phyloP scores from a whole-genome alignment of 2,329 filamentous ascomycete species.

The Venturia carpophila region DNA sequence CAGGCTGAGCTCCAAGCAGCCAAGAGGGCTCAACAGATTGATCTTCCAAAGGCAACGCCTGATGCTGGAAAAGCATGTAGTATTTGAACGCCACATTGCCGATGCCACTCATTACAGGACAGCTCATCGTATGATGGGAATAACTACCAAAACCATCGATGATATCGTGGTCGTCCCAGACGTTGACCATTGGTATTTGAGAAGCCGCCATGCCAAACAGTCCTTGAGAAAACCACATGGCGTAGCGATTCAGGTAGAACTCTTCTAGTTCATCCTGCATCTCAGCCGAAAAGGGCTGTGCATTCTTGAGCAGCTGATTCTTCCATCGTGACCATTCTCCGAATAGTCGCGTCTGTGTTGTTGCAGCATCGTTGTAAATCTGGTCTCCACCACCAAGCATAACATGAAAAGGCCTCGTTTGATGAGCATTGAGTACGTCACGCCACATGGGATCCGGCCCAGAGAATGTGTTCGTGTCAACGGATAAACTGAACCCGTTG shows the following conservation, averaged over 20 bases:
- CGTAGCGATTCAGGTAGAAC: slow-evolving; percentile 84
- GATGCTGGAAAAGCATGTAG: slow-evolving; percentile 97
- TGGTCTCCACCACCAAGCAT: slow-evolving; percentile 98
- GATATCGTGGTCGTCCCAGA: slow-evolving; percentile 82
- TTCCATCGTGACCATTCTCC: slow-evolving; percentile 76
- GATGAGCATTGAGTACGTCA: slow-evolving; percentile 88
- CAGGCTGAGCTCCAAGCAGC: slow-evolving; percentile 70
- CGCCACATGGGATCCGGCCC: slow-evolving; percentile 96
- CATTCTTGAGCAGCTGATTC: slow-evolving; percentile 71
- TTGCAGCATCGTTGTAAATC: slow-evolving; percentile 86
- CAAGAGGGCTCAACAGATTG: slow-evolving; percentile 83
- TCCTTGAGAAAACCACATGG: slow-evolving; percentile 93
- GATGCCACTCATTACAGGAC: slow-evolving; percentile 80
- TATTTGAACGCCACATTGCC: slow-evolving; percentile 96
- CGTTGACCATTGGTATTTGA: slow-evolving; percentile 97
- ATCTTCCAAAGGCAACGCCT: slow-evolving; percentile 74
- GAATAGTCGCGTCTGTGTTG: slow-evolving; percentile 67
- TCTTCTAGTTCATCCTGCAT: slow-evolving; percentile 83
- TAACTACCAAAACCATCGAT: slow-evolving; percentile 82
- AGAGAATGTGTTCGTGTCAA: slow-evolving; percentile 71
- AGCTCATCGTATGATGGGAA: slow-evolving; percentile 82
- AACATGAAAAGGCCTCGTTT: slow-evolving; percentile 87
- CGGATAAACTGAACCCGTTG: slow-evolving; percentile 83
- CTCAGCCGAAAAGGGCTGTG: slow-evolving; percentile 65
- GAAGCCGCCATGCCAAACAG: slow-evolving; percentile 86